Conservation (phyloP, 768 basidiomycete species). For the Candolleomyces eurysporus region DNA sequence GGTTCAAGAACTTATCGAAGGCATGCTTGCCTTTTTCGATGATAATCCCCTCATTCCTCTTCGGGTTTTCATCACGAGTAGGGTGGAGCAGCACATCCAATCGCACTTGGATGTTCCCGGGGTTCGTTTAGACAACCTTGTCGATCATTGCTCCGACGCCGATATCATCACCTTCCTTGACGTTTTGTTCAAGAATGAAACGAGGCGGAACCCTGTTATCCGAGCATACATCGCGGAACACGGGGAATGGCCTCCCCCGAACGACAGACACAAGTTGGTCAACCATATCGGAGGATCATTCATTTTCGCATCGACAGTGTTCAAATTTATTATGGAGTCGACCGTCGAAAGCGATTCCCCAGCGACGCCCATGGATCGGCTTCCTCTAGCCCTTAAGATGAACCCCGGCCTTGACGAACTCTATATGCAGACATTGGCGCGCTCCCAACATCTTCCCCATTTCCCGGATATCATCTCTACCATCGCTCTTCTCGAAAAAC, state of each 20-base stretch:
- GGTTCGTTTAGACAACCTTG: not conserved
- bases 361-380: not conserved
- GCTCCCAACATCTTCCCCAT: not conserved
- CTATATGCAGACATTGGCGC: not conserved
- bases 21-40: not conserved
- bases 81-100: not conserved
- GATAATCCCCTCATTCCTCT: not conserved
- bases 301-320: not conserved
- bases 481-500: not conserved
- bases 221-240: not conserved
- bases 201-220: not conserved
- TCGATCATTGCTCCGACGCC: not conserved
- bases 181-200: not conserved
- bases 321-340: not conserved
- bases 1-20: not conserved
- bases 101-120: not conserved
- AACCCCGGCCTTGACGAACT: not conserved
- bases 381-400: not conserved
- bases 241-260: not conserved
- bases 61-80: not conserved
- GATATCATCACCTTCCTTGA: not conserved
- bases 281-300: not conserved
- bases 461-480: not conserved
- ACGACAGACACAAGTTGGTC: not conserved
- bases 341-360: not conserved